Evolutionary conservation across 176 grass and related monocot genomes (phyloP).

Genomic region (Tillandsia leiboldiana): DNA sequence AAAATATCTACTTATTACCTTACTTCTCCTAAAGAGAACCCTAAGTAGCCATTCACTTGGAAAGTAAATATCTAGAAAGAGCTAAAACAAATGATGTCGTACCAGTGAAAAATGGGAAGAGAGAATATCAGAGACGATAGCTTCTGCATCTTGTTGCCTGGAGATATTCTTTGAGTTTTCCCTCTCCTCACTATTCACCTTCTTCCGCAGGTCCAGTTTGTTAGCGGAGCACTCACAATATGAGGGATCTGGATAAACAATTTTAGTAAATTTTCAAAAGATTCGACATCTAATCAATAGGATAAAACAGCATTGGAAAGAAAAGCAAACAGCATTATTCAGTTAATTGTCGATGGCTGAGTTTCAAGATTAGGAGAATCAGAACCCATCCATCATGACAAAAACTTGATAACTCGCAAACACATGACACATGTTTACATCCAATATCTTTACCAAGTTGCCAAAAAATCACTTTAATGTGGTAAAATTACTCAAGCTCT

Average conservation of each 20-base stretch:
- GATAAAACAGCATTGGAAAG: slow-evolving; percentile 16
- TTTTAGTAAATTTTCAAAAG: slow-evolving; percentile 20
- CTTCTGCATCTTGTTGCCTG: slow-evolving; percentile 57
- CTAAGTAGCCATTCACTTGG: too few relatives aligned
- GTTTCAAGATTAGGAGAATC: neutral
- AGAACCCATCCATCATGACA: neutral
- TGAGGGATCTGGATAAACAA: slow-evolving; percentile 57
- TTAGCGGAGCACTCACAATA: slow-evolving; percentile 27
- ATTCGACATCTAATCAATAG: slow-evolving; percentile 6
- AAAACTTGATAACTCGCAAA: neutral
- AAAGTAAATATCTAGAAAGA: neutral
- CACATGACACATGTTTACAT: neutral
- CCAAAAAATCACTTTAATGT: neutral
- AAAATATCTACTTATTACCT: neutral
- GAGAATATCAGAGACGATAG: slow-evolving; percentile 63
- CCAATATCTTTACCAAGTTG: neutral
- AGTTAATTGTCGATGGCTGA: neutral
- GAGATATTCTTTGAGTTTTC: slow-evolving; percentile 39
- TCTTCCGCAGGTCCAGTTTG: slow-evolving; percentile 18
- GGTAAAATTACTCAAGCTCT: too few relatives aligned
- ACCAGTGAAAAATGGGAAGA: slow-evolving; percentile 60
- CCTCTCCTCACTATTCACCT: slow-evolving; percentile 13
- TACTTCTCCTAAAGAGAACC: too few relatives aligned
- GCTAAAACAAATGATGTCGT: slow-evolving; percentile 8
- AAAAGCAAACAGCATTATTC: neutral